phyloP scores from a whole-genome alignment of 805 yeast genomes.

The Hanseniaspora guilliermondii region DNA sequence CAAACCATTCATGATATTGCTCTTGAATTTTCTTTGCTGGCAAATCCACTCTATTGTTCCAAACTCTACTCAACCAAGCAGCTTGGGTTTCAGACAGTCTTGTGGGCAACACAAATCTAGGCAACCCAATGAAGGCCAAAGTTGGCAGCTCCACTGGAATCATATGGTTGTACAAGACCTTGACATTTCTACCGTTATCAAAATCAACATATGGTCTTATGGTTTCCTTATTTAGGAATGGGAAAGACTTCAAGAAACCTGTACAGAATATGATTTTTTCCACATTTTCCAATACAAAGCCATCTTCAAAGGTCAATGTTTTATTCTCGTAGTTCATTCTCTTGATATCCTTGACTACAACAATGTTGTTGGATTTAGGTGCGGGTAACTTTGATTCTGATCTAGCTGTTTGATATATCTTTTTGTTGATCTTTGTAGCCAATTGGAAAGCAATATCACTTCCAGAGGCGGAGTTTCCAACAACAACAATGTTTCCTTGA shows the following conservation, averaged over 20 bases:
- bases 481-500: constrained; percentile 38
- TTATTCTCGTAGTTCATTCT: constrained; percentile 30
- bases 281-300: constrained; percentile 33
- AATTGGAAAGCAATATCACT: constrained; percentile 58
- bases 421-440: constrained; percentile 30
- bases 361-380: constrained; percentile 32
- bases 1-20: constrained; percentile 31
- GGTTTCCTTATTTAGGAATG: constrained; percentile 35
- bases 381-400: constrained; percentile 34
- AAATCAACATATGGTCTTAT: constrained; percentile 21
- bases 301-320: constrained; percentile 38
- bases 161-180: constrained; percentile 46
- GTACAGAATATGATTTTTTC: constrained; percentile 59
- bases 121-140: constrained; percentile 47
- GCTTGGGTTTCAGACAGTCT: constrained; percentile 50
- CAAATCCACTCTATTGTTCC: constrained; percentile 40
- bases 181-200: constrained; percentile 38
- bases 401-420: constrained; percentile 39
- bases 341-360: constrained; percentile 34
- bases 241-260: constrained; percentile 57
- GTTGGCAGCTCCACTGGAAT: constrained; percentile 48
- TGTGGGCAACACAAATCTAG: constrained; percentile 48
- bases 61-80: constrained; percentile 47
- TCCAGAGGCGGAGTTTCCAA: constrained; percentile 74
- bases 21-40: constrained; percentile 41